Evolutionary conservation across 2,329 filamentous ascomycete genomes (phyloP).

Genomic region (Fusarium pseudocircinatum): DNA sequence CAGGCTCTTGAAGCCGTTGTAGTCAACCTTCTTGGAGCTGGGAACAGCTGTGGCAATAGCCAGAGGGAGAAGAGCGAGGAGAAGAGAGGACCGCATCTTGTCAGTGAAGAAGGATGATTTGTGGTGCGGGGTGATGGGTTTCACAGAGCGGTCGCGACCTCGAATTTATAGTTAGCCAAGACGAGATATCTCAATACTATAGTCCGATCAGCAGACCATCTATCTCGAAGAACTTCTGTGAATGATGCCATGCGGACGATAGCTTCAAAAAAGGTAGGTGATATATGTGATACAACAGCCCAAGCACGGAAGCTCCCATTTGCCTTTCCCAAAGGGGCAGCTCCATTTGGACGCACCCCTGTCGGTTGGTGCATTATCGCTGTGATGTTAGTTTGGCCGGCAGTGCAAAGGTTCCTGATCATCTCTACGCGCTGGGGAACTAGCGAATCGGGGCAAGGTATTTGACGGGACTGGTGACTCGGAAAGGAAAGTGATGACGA

Average conservation of each 20-base stretch:
- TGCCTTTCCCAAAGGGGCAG: constrained; percentile 28
- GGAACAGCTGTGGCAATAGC: constrained; percentile 21
- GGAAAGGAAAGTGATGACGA: constrained; percentile 22
- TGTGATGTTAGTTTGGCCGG: constrained; percentile 14
- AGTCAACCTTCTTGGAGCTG: constrained; percentile 32
- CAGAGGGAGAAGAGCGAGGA: constrained; percentile 22
- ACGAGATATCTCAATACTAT: neutral
- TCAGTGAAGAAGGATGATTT: neutral
- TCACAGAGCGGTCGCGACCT: neutral
- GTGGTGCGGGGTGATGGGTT: constrained; percentile 1
- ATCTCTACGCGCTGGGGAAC: constrained; percentile 4
- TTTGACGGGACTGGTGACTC: neutral
- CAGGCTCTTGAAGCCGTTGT: constrained; percentile 34
- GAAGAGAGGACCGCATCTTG: constrained; percentile 17
- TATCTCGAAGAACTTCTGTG: constrained; percentile 18
- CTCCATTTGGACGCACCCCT: neutral
- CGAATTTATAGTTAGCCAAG: constrained; percentile 10
- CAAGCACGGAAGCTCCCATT: constrained; percentile 34
- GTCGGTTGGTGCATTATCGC: constrained; percentile 14
- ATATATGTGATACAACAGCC: constrained; percentile 22
- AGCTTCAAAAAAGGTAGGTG: constrained; percentile 32
- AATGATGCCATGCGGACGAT: constrained; percentile 24
- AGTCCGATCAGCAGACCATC: neutral
- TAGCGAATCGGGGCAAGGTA: neutral
- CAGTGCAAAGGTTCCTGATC: constrained; percentile 25